These are phyloP conservation scores for Shiraia sp. DNA, from an alignment of 2,329 filamentous ascomycete species.

Conservation along the genomic window DNA sequence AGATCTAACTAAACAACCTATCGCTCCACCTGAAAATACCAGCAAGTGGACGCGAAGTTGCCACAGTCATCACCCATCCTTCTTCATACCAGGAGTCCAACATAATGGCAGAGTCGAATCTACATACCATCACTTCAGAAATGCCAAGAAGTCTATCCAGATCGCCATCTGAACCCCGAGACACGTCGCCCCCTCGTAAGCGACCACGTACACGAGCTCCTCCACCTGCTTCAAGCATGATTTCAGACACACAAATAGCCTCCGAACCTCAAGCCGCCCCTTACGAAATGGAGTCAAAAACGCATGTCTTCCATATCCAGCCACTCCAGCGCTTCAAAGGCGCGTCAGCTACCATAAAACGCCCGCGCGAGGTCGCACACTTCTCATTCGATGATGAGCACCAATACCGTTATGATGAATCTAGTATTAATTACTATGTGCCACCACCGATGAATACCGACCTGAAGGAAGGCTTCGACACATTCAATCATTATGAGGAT, in stretches of 20 bases:
- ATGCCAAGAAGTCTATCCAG: slow-evolving; percentile 9
- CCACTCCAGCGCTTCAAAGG: slow-evolving; percentile 40
- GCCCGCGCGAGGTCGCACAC: slow-evolving; percentile 76
- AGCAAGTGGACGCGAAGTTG: no score
- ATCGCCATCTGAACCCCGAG: slow-evolving; percentile 10
- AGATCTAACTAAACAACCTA: no score
- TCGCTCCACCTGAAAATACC: neutral
- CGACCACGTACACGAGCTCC: slow-evolving; percentile 41
- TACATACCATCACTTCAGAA: neutral
- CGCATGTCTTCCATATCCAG: slow-evolving; percentile 33
- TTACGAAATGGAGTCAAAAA: neutral
- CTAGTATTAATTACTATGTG: slow-evolving; percentile 87
- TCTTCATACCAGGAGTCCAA: no score
- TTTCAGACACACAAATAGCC: neutral
- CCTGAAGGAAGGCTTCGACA: slow-evolving; percentile 78
- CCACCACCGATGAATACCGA: slow-evolving; percentile 72
- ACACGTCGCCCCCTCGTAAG: slow-evolving; percentile 31
- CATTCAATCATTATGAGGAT: slow-evolving; percentile 82
- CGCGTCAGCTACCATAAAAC: slow-evolving; percentile 39
- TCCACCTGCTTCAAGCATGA: slow-evolving; percentile 17
- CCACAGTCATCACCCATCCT: no score
- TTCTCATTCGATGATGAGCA: slow-evolving; percentile 93
- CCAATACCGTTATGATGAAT: slow-evolving; percentile 73
- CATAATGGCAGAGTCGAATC: neutral
- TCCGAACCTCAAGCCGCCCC: neutral